Conservation (phyloP, 495 filamentous ascomycete genomes). For the Penicillium angulare region DNA sequence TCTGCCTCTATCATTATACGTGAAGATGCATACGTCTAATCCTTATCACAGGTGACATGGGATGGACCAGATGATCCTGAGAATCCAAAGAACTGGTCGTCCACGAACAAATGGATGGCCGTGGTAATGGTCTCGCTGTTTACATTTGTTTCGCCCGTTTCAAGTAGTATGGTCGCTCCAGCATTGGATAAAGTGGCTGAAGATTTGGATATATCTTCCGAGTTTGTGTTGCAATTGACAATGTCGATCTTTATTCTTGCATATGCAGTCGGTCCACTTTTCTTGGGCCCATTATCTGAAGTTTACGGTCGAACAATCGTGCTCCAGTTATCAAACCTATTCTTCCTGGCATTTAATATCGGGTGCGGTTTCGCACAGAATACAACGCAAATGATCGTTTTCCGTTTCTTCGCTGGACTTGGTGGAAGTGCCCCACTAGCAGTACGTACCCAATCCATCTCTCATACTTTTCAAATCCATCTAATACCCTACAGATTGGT, state of each 20-base stretch:
- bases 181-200: conserved; percentile 47
- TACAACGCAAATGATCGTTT: conserved; percentile 46
- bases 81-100: conserved; percentile 27
- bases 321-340: conserved; percentile 52
- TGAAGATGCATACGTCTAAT: too few relatives aligned
- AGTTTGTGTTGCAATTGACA: conserved; percentile 47
- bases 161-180: conserved; percentile 65
- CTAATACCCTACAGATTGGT: conserved; percentile 10
- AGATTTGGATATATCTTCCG: conserved; percentile 53
- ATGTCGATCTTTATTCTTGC: conserved; percentile 53
- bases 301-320: conserved; percentile 56
- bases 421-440: conserved; percentile 47
- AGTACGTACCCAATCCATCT: conserved; percentile 28
- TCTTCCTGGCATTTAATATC: conserved; percentile 42
- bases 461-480: conserved; percentile 9
- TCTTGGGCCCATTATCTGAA: conserved; percentile 59
- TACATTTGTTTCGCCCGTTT: conserved; percentile 38
- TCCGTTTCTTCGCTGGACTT: conserved; percentile 55
- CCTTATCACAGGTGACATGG: conserved; percentile 21
- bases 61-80: conserved; percentile 32
- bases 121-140: conserved; percentile 10
- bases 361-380: conserved; percentile 53
- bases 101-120: conserved; percentile 30
- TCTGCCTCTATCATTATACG: background rate
- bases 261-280: conserved; percentile 46